Percentiles rank a stretch among this genome's conserved stretches.
phyloP scores from a whole-genome alignment of 768 basidiomycete genomes.

The Amanita pseudoporphyria region DNA sequence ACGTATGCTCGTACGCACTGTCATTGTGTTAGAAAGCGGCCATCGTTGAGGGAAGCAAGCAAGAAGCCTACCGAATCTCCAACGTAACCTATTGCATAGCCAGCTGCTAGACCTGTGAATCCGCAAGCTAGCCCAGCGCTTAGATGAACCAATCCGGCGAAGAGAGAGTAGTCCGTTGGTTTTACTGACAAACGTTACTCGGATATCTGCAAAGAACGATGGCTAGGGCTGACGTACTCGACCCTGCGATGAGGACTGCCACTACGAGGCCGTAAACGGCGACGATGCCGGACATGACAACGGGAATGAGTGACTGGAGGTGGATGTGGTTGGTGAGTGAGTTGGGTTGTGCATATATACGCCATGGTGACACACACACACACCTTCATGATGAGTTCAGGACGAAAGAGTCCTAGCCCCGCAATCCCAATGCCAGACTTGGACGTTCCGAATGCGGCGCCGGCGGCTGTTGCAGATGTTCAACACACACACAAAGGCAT shows the following conservation, averaged over 20 bases:
- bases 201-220: constrained; percentile 17
- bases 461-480: constrained; percentile 49
- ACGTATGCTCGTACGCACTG: constrained; percentile 90
- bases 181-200: constrained; percentile 43
- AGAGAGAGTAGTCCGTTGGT: constrained; percentile 64
- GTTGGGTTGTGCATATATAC: constrained; percentile 26
- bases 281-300: constrained; percentile 98
- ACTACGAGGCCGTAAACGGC: constrained; percentile 97
- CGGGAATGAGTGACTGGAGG: constrained; percentile 81
- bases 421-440: constrained; percentile 98
- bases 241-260: constrained; percentile 81
- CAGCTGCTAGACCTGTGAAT: constrained; percentile 84
- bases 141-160: constrained; percentile 85
- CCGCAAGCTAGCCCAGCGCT: constrained; percentile 90
- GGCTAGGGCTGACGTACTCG: constrained; percentile 29
- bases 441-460: constrained; percentile 93
- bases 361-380: constrained; percentile 17
- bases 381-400: constrained; percentile 98
- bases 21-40: not conserved
- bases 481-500: constrained; percentile 1
- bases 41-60: not conserved
- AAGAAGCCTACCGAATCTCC: constrained; percentile 74
- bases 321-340: constrained; percentile 38
- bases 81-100: constrained; percentile 90
- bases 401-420: constrained; percentile 86